These are phyloP conservation scores for Yamadazyma dendronema DNA, from an alignment of 1,139 yeast genomes.

Conservation along the genomic window DNA sequence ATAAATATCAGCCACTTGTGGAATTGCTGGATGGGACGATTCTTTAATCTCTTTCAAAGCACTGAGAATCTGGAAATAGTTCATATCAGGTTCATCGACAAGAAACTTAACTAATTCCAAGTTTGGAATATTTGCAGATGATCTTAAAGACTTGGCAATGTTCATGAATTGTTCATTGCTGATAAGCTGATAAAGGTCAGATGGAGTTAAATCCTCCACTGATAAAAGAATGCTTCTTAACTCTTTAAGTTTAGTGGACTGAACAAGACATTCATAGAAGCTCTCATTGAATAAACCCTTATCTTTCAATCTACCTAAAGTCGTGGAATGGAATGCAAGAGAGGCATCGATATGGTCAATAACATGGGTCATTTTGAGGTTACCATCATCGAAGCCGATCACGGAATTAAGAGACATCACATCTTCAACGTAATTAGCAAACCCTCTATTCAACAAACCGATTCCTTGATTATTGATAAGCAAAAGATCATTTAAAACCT, in stretches of 20 bases:
- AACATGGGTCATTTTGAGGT: neutral
- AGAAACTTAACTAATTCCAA: slow-evolving; percentile 5
- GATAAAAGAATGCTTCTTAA: slow-evolving; percentile 19
- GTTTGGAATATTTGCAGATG: slow-evolving; percentile 1
- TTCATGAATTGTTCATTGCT: slow-evolving; percentile 8
- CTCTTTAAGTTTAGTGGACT: slow-evolving; percentile 25
- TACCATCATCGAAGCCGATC: slow-evolving; percentile 19
- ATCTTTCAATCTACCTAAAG: slow-evolving; percentile 7
- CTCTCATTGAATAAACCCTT: slow-evolving; percentile 6
- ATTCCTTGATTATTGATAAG: slow-evolving; percentile 22
- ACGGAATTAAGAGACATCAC: slow-evolving; percentile 22
- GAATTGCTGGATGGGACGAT: neutral
- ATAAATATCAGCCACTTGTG: slow-evolving; percentile 3
- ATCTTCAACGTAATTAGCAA: slow-evolving; percentile 24
- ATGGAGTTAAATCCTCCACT: slow-evolving; percentile 10
- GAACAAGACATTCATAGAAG: slow-evolving; percentile 25
- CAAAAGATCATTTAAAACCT: slow-evolving; percentile 10
- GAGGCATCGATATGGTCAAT: slow-evolving; percentile 11
- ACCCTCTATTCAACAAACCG: slow-evolving; percentile 11
- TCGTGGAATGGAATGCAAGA: slow-evolving; percentile 13
- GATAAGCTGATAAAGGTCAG: slow-evolving; percentile 12
- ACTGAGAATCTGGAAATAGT: slow-evolving; percentile 5
- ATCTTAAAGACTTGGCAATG: slow-evolving; percentile 5
- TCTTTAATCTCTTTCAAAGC: slow-evolving; percentile 1
- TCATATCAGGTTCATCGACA: slow-evolving; percentile 2